Evolutionary conservation across 1,284 basidiomycete genomes (phyloP).

Genomic region (Malassezia caprae): DNA sequence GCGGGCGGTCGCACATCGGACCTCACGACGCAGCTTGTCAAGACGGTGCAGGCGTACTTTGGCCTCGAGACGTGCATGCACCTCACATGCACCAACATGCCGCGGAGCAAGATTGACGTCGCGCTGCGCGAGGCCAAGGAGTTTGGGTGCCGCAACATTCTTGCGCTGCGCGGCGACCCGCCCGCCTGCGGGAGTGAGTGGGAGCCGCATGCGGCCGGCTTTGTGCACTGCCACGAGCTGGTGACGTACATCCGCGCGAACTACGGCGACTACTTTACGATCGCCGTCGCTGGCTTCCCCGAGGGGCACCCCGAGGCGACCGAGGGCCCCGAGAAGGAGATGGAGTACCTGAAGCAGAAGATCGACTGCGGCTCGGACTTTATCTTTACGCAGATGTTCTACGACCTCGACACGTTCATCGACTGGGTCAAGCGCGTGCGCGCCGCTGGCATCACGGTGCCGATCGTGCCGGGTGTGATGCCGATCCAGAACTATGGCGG

Average conservation of each 20-base stretch:
- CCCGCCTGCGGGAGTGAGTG: conserved; percentile 52
- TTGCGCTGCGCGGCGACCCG: conserved; percentile 69
- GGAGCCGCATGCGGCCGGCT: conserved; percentile 41
- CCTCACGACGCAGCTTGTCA: conserved; percentile 64
- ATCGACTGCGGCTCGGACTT: conserved; percentile 75
- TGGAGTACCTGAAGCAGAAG: conserved; percentile 76
- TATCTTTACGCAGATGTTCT: conserved; percentile 94
- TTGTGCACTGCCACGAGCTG: conserved; percentile 40
- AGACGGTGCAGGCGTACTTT: conserved; percentile 56
- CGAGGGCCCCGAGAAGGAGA: conserved; percentile 55
- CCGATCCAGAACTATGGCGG: conserved; percentile 98
- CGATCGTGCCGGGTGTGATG: conserved; percentile 90
- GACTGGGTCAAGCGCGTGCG: conserved; percentile 63
- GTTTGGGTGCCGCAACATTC: conserved; percentile 83
- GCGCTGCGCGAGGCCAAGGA: conserved; percentile 84
- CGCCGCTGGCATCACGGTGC: conserved; percentile 64
- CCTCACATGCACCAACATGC: conserved; percentile 56
- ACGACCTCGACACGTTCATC: conserved; percentile 75
- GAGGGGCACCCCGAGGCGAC: conserved; percentile 57
- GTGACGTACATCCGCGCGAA: conserved; percentile 42
- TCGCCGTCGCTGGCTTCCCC: conserved; percentile 49
- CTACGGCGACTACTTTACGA: conserved; percentile 46
- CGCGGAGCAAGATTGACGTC: conserved; percentile 79
- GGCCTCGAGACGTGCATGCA: conserved; percentile 49
- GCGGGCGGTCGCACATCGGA: conserved; percentile 74